Base-by-base conservation (phyloP, 2,329 filamentous ascomycete genomes). In the Hypoxylon sp. region DNA sequence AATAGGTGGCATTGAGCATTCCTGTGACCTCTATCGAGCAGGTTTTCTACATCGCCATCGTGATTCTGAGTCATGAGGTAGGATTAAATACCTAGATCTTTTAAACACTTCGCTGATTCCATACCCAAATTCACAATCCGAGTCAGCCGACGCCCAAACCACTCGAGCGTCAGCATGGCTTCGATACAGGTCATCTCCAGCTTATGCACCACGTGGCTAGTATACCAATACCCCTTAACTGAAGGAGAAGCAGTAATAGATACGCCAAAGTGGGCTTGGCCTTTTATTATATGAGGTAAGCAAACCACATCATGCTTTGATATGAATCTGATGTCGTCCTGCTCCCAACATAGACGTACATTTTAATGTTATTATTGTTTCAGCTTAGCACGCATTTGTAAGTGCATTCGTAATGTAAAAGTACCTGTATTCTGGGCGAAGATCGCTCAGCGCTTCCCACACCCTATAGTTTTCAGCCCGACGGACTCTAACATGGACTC, bases 11-110 rank as follows among this genome's bases (percentile, higher is more conserved):
- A 28, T 45, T 33, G 30, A 30, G 26, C 44, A 30, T 12, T 33
- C 28, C 28, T 4, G 30, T 16, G 12, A 12, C 36, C 8, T 1
- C 7, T 11, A 30, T 45, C 26, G 28, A 24, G 22, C 6, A 38
- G 32, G 18, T 14, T 36, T 51, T 18, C 26, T 28, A 9, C 20
- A 49, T 50, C 7, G 24, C 24, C 4, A 11, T 26, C 28, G 4
- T 38, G 11, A 18, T 42, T 26, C n/a, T 50, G 30, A 33, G 50
- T 32, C 50, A 50, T 9, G 18, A 50, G 24, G 14, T 60, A 45
- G 22, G 30, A 36, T 6, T 12, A 50, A 36, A n/a, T n/a, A n/a
- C n/a, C 12, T 30, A 22, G 18, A 16, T 18, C 16, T 20, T 26
- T 36, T 56, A 16, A 16, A 36, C n/a, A 40, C 30, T 8, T 49